Base-by-base conservation (phyloP, 768 basidiomycete species). In the Tulasnella sp. region DNA sequence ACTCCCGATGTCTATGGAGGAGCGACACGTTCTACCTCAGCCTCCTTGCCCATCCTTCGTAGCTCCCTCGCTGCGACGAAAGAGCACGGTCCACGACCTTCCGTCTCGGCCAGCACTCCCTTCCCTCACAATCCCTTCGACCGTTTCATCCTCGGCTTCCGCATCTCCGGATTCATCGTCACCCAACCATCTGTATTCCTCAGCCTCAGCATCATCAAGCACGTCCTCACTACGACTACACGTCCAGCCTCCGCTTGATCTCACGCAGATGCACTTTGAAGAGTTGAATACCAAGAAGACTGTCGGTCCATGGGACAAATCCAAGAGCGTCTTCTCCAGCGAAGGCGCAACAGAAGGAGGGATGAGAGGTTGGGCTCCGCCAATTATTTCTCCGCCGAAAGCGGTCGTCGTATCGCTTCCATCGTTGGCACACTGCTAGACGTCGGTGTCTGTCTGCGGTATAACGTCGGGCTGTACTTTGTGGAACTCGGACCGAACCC, bases 161-260 rank as follows among this genome's bases (percentile, higher is more conserved):
- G 2, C 69, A 14, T 71, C 37, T 64, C 58, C 58, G 31, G 58
- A 64, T 64, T 45, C 37, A 12, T 45, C 36, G 3, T 74, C 73
- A 3, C 37, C 54, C 15, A 39, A 37, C 9, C 34, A 49, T 14
- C 14, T 29, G 1, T 74, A 67, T 31, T 74, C 73, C 37, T 54
- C 25, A n/a, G 15, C 49, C 34, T 58, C 73, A 67, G 52, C 73
- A 74, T 74, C 73, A 3, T 58, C 73, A 74, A 45, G 49, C 67
- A 34, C 75, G 69, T 76, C 67, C 37, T 34, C 68, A 2, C 45
- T 69, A 14, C n/a, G 6, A 14, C n/a, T 67, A 58, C 38, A 31
- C n/a, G 34, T 75, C 49, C 36, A 73, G 72, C 39, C 72, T 36
- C 31, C 45, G 29, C 39, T 42, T 14, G 52, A 22, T 40, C 45